Base-by-base conservation (phyloP, 805 yeast genomes). In the Metschnikowia bowlesiae region DNA sequence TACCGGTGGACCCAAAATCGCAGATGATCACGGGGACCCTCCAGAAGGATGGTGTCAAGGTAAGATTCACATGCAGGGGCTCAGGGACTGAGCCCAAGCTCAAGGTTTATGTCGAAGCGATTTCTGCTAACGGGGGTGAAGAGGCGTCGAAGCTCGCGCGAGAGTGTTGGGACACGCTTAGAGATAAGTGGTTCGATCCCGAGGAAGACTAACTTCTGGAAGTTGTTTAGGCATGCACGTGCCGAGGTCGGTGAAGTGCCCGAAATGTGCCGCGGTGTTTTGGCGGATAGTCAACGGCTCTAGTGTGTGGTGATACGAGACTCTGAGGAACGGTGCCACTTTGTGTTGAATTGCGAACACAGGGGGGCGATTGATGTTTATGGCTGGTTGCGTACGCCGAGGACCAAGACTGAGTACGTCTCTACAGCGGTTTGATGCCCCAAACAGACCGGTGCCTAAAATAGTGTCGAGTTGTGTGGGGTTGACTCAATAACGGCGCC, bases 41-140 rank as follows among this genome's bases (percentile, higher is more conserved):
- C 22, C 44, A 39, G 10, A 34, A 42, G 4, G 8, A 29, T 14
- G 56, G 39, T 1, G 79, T 73, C 39, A 56, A 55, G 18, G 82
- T 89, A 2, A 70, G 96, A 34, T 84, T 91, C 62, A 91, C 98
- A 0, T 83, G 88, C 45, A 77, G 99, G 47, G 97, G 97, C 0
- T 89, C 96, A 3, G 99, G 99, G 9, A 92, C 99, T 0, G 99
- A 92, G 65, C 97, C 97, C 2, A 92, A 92, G 64, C 73, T 92
- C 55, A 92, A 92, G 66, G 87, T 92, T 0, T 92, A 92, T 68
- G 84, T 92, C 33, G 99, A 92, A 63, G 94, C 95, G 0, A 67
- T 67, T 39, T 76, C 89, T 0, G 45, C 54, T 0, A 37, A 37
- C 30, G 64, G 71, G 8, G 87, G 78, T 40, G 61, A 52, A 0